These are phyloP conservation scores for Pseudocercospora ulei DNA, from an alignment of 2,329 filamentous ascomycete genomes.

Conservation along the genomic window DNA sequence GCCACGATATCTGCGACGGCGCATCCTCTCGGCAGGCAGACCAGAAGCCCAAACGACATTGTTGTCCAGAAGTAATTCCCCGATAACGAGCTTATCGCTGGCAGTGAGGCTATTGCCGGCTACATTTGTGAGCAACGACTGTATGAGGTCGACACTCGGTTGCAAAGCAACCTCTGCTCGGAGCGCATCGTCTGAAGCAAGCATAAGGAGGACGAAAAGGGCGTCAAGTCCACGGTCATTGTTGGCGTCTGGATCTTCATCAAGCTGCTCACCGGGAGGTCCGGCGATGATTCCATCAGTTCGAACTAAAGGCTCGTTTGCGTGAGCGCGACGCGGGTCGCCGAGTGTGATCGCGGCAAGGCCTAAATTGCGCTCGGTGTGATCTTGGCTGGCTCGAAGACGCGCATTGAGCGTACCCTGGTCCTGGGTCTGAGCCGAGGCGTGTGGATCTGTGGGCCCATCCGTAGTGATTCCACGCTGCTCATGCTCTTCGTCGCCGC, in stretches of 20 bases:
- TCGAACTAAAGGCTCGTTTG: no score
- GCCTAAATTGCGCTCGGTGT: no score
- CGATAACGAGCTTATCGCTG: constrained; percentile 13
- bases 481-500: background rate
- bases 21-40: constrained; percentile 21
- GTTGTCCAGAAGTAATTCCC: constrained; percentile 9
- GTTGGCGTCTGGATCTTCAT: constrained; percentile 15
- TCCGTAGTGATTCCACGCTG: background rate
- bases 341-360: no score
- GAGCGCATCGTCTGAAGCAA: constrained; percentile 11
- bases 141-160: background rate
- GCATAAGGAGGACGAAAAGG: constrained; percentile 17
- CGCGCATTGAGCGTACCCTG: background rate
- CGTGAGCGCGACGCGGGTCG: no score
- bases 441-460: background rate
- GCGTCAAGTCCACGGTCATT: constrained; percentile 22
- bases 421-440: background rate
- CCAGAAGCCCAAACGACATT: constrained; percentile 17
- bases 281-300: constrained; percentile 9
- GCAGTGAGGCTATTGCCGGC: constrained; percentile 11
- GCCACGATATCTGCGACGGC: constrained; percentile 16
- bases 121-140: constrained; percentile 9
- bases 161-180: constrained; percentile 6
- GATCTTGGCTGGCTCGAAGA: no score
- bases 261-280: constrained; percentile 19